Evolutionary conservation across 2,329 filamentous ascomycete genomes (phyloP), one percentile per base, ranked within the genome.

Genomic region (Fusarium duplospermum): DNA sequence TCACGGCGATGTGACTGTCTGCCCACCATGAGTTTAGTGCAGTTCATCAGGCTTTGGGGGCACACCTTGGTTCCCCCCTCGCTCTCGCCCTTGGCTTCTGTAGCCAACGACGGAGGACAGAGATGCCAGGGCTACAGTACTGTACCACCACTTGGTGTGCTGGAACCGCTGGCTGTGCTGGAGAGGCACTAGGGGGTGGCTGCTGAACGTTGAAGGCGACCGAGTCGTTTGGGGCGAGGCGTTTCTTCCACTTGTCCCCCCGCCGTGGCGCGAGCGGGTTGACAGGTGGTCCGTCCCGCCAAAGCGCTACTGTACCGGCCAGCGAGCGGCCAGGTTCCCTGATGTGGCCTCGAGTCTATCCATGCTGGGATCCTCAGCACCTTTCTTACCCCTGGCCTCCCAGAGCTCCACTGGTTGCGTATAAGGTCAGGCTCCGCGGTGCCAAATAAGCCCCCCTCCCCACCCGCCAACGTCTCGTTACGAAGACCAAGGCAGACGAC

Each of bases 241-340:
- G 69, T 64, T 74, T 78, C 66, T 76, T 76, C 64, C 69, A 69
- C 45, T 74, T 66, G 67, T 69, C 74, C 54, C 54, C 77, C 77
- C 77, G 77, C 69, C 67, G 71, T 77, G 77, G 74, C 65, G 73
- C 71, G 56, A 74, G 78, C 73, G 56, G 72, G 78, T 70, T 79
- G 77, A 79, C 77, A 79, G 77, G 74, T 74, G 77, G 74, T 76
- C 72, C 76, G 75, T 76, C 70, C 69, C 65, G 73, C 72, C 73
- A 66, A 64, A 67, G 66, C 61, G 66, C 66, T 62, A 56, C 58
- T 29, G 33, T 62, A 56, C 58, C 29, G 38, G 38, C 63, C 58
- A 74, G 70, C 71, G 22, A 52, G 47, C 47, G 50, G 50, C 50
- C 50, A 54, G 27, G 50, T 54, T 76, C 71, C 72, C 64, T 76